A percentile compares a stretch with the other conserved stretches of the same genome.
Evolutionary conservation across 2,329 filamentous ascomycete genomes (phyloP).

Genomic region (Lachnellula cervina): DNA sequence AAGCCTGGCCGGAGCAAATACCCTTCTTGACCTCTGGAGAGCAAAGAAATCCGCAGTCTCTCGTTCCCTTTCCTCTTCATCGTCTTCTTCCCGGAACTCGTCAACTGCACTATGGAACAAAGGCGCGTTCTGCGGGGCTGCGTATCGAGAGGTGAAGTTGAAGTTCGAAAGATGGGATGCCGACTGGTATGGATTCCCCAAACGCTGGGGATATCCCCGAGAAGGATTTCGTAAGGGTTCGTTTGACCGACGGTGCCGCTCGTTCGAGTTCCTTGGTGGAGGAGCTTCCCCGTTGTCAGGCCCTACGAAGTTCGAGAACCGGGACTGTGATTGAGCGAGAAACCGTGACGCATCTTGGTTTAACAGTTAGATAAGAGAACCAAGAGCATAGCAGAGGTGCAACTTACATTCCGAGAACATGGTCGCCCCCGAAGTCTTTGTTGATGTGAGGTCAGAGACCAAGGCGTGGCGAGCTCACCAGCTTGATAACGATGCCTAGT

Average conservation of each 20-base stretch:
- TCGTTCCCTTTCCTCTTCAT: conserved; percentile 82
- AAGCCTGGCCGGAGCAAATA: conserved; percentile 78
- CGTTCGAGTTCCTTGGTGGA: conserved; percentile 31
- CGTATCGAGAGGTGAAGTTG: conserved; percentile 72
- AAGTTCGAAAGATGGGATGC: conserved; percentile 70
- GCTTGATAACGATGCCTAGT: no score
- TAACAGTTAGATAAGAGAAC: conserved; percentile 34
- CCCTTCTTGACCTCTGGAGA: conserved; percentile 79
- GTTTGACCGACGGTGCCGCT: conserved; percentile 27
- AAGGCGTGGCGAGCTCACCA: conserved; percentile 1
- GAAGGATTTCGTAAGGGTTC: conserved; percentile 23
- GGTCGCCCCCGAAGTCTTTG: conserved; percentile 10
- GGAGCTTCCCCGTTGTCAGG: conserved; percentile 43
- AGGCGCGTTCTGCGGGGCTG: conserved; percentile 71
- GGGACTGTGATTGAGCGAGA: conserved; percentile 91
- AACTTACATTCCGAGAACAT: conserved; percentile 34
- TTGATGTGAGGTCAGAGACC: neutral
- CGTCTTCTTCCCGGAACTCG: conserved; percentile 88
- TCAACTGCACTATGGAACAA: conserved; percentile 92
- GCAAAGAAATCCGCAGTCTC: conserved; percentile 95
- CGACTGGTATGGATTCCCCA: conserved; percentile 74
- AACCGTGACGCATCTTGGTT: conserved; percentile 81
- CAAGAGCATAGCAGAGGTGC: conserved; percentile 2
- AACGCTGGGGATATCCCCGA: conserved; percentile 25
- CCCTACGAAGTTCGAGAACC: conserved; percentile 69